phyloP scores from a whole-genome alignment of 768 basidiomycete genomes.

The Pisolithus albus region DNA sequence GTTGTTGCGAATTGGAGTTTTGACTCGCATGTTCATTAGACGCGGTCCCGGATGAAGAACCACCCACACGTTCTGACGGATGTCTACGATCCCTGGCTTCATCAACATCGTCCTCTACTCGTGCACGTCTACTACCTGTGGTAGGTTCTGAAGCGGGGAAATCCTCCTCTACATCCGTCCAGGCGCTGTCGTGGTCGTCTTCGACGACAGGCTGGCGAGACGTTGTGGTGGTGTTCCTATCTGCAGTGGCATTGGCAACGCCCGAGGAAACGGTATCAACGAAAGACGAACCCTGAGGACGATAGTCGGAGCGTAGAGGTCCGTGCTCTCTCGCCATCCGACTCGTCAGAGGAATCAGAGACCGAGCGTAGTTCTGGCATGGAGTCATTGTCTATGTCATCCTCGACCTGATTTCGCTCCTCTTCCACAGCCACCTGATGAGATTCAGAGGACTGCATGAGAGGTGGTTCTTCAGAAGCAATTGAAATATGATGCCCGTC shows the following conservation, averaged over 20 bases:
- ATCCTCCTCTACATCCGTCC: constrained; percentile 26
- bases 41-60: constrained; percentile 13
- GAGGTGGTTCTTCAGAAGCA: neutral
- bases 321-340: constrained; percentile 24
- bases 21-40: neutral
- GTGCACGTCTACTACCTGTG: constrained; percentile 38
- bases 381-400: constrained; percentile 22
- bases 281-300: neutral
- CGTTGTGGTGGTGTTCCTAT: constrained; percentile 19
- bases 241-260: constrained; percentile 15
- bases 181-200: constrained; percentile 23
- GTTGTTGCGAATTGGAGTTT: neutral
- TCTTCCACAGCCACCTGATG: neutral
- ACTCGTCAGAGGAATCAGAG: constrained; percentile 33
- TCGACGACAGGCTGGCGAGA: constrained; percentile 14
- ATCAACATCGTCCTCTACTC: constrained; percentile 59
- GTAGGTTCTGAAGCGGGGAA: constrained; percentile 28
- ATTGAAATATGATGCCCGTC: constrained; percentile 6
- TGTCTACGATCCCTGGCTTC: constrained; percentile 56
- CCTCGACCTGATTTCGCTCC: constrained; percentile 17
- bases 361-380: constrained; percentile 39
- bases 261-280: neutral
- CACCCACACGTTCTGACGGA: constrained; percentile 51
- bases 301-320: neutral
- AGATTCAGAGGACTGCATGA: neutral